A percentile compares a stretch with the other conserved stretches of the same genome.
phyloP scores from a whole-genome alignment of 73 alveolate genomes.

The Tetrahymena elliotti region DNA sequence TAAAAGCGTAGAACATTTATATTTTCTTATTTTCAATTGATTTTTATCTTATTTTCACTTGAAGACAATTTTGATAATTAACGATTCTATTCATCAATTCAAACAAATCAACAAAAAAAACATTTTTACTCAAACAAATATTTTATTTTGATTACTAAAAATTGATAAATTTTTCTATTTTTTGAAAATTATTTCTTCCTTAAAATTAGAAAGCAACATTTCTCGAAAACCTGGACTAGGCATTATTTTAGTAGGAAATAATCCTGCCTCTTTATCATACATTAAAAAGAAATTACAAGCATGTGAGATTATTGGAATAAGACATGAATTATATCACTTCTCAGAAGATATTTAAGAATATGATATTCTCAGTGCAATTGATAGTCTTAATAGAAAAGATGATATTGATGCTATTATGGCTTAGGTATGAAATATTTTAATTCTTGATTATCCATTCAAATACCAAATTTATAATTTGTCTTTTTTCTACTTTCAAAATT shows the following conservation, averaged over 20 bases:
- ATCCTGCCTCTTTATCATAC: constrained; percentile 19
- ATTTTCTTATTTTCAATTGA: background rate
- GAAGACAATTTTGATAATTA: too few relatives aligned
- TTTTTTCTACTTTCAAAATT: background rate
- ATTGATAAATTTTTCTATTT: too few relatives aligned
- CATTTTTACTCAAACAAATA: too few relatives aligned
- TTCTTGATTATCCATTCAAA: background rate
- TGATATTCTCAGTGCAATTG: background rate
- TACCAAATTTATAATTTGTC: too few relatives aligned
- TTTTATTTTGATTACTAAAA: too few relatives aligned
- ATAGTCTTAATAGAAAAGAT: background rate
- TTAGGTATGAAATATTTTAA: background rate
- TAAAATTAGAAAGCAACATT: background rate
- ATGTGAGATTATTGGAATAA: background rate
- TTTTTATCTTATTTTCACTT: background rate
- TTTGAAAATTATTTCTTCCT: background rate
- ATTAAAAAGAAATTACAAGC: constrained; percentile 1
- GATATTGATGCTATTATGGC: constrained; percentile 54
- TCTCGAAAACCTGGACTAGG: constrained; percentile 14
- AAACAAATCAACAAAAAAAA: too few relatives aligned
- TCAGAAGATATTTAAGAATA: background rate
- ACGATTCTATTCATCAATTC: too few relatives aligned
- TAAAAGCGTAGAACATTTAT: background rate
- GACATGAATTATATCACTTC: constrained; percentile 6
- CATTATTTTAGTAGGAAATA: constrained; percentile 17